Evolutionary conservation across 805 yeast genomes (phyloP).

Genomic region (Wickerhamiella kazuoi): DNA sequence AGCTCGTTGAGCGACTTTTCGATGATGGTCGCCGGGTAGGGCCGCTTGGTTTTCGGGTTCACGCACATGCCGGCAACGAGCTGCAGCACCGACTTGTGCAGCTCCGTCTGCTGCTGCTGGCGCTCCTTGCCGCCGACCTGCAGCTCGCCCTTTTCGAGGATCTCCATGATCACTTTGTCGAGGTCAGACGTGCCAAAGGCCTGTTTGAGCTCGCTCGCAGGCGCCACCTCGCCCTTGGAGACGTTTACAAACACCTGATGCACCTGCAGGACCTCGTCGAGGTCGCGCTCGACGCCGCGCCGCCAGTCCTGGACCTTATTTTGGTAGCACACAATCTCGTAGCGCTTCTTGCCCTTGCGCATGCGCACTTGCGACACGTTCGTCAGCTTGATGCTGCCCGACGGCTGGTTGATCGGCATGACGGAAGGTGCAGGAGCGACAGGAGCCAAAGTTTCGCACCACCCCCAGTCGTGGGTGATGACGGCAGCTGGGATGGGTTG

Average conservation of each 20-base stretch:
- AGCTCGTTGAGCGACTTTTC: constrained; percentile 58
- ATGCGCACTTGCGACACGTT: constrained; percentile 85
- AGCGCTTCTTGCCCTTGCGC: constrained; percentile 75
- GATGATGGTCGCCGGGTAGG: constrained; percentile 90
- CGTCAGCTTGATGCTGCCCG: constrained; percentile 73
- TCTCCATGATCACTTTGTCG: constrained; percentile 61
- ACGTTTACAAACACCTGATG: constrained; percentile 90
- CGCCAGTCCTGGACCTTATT: constrained; percentile 95
- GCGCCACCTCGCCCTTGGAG: constrained; percentile 85
- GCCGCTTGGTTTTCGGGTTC: constrained; percentile 72
- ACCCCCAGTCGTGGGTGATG: no score
- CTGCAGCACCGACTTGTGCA: constrained; percentile 65
- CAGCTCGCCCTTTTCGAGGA: constrained; percentile 78
- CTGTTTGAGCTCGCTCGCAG: constrained; percentile 59
- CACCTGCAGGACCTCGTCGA: constrained; percentile 90
- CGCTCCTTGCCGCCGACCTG: constrained; percentile 91
- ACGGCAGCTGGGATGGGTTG: no score
- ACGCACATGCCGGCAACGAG: constrained; percentile 79
- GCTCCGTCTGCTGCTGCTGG: constrained; percentile 50
- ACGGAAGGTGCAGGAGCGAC: no score
- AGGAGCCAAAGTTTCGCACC: no score
- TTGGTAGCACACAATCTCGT: constrained; percentile 91
- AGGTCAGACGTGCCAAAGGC: constrained; percentile 62
- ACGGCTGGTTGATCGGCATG: constrained; percentile 69
- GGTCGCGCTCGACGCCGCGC: constrained; percentile 69